Evolutionary conservation across 306 rosid genomes (phyloP), one percentile per base, ranked within the genome.

Genomic region (Oemleria cerasiformis): DNA sequence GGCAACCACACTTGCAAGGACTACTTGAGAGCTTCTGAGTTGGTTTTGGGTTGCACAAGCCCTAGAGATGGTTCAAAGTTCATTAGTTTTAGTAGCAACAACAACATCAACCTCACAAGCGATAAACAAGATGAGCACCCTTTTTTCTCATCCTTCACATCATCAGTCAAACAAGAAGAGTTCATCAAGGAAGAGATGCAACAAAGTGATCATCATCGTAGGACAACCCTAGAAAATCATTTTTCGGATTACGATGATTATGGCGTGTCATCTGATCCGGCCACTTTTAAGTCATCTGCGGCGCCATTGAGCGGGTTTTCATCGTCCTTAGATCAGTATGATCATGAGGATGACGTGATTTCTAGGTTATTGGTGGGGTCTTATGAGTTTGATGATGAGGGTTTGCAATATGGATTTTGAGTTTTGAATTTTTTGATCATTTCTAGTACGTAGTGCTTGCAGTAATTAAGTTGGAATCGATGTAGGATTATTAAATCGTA

Each of bases 1-100:
- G 86, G 82, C 0, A 21, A 45, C 11, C 97, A 92, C 80, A 84
- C 82, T 0, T 92, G 97, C 76, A 73, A 50, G 51, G 77, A 55
- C 55, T 34, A 74, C 12, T 43, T 39, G 0, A 74, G 49, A 14
- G 39, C 81, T 65, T 84, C 90, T 17, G 76, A 85, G 5, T 60
- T 88, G 7, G 70, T 87, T 23, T n/a, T 88, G 55, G 89, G 82
- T 57, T 68, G 49, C 16, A 7, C 82, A 9, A 67, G 69, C 63
- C 58, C 73, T 42, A 39, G 73, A 13, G 73, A 64, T 10, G 70
- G 90, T 9, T 64, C 89, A 47, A 1, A 53, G 1, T 42, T 83
- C 11, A 72, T 87, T 54, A 75, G 89, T 72, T 87, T 92, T 61
- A 73, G 36, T 30, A 30, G 36, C 36, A 30, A 2, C 3, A 30